These are phyloP conservation scores for Rubroshorea leprosula DNA, from an alignment of 345 rosid species.

Conservation along the genomic window DNA sequence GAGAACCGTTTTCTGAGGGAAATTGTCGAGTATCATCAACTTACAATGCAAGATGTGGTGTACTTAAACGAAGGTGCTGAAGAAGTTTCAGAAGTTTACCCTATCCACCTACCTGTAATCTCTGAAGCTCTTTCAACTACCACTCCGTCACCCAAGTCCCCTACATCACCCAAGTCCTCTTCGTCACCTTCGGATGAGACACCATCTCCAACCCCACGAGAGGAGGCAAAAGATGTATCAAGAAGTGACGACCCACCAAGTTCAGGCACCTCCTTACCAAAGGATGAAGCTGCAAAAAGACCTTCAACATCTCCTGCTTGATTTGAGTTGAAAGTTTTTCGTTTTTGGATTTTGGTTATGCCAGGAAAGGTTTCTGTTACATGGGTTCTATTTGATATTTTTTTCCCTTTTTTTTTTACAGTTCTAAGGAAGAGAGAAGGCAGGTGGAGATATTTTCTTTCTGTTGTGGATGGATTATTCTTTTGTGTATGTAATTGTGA, in stretches of 20 bases:
- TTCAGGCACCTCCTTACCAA: constrained; percentile 3
- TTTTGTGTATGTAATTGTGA: constrained; percentile 16
- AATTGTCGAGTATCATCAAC: constrained; percentile 90
- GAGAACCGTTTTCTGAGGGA: constrained; percentile 94
- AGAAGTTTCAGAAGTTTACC: constrained; percentile 70
- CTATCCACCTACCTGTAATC: constrained; percentile 27
- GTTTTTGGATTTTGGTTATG: background rate
- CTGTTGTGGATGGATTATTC: constrained; percentile 4
- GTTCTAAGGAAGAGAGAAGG: background rate
- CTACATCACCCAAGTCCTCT: constrained; percentile 53
- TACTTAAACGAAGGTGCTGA: constrained; percentile 83
- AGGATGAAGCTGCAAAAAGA: constrained; percentile 22
- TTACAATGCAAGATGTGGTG: constrained; percentile 95
- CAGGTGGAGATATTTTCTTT: background rate
- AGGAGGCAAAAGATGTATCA: constrained; percentile 18
- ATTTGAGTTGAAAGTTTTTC: background rate
- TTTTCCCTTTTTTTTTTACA: background rate
- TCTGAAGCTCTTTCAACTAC: constrained; percentile 38
- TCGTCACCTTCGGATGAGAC: constrained; percentile 35
- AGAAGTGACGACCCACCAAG: constrained; percentile 16
- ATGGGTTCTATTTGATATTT: background rate
- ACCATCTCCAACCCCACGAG: constrained; percentile 14
- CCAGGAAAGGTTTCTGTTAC: constrained; percentile 7
- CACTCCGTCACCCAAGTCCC: constrained; percentile 57
- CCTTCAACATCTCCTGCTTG: constrained; percentile 17